Conservation (phyloP, 2,329 filamentous ascomycete species). For the Didymella arachidicola region DNA sequence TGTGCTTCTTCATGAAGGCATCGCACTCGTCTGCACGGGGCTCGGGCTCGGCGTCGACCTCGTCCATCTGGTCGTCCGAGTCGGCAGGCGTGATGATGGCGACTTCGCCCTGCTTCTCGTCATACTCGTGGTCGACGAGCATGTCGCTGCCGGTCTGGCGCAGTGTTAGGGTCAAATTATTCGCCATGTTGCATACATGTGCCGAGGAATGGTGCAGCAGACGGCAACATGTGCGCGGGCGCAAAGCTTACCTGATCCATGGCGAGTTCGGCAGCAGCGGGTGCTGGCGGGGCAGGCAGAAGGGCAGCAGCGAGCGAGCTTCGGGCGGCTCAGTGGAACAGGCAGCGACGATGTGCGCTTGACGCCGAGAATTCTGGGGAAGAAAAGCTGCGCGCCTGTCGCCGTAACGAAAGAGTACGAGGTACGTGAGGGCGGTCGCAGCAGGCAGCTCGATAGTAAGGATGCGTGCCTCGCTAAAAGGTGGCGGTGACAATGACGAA, state of each 20-base stretch:
- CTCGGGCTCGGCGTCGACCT: conserved; percentile 62
- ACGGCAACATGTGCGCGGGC: conserved; percentile 9
- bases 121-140: conserved; percentile 68
- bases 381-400: conserved; percentile 32
- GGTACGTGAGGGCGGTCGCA: conserved; percentile 25
- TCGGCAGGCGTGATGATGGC: conserved; percentile 68
- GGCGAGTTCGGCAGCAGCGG: conserved; percentile 28
- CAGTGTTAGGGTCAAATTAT: conserved; percentile 9
- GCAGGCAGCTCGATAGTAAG: conserved; percentile 26
- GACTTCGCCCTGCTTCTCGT: conserved; percentile 68
- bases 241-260: conserved; percentile 52
- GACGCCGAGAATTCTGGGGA: conserved; percentile 7
- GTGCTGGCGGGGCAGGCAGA: conserved; percentile 23
- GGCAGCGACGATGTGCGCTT: conserved; percentile 17
- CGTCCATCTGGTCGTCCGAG: conserved; percentile 63
- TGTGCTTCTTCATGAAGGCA: conserved; percentile 81
- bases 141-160: conserved; percentile 67
- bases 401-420: conserved; percentile 24
- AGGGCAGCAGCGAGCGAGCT: conserved; percentile 21
- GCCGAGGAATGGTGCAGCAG: background rate
- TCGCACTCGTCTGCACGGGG: conserved; percentile 71
- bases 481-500: conserved; percentile 36
- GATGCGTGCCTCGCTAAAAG: conserved; percentile 46
- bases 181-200: conserved; percentile 2
- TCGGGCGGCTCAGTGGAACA: background rate